A percentile compares a stretch with the other conserved stretches of the same genome.
These are phyloP conservation scores for Astraeus odoratus DNA, from an alignment of 768 basidiomycete genomes.

Conservation along the genomic window DNA sequence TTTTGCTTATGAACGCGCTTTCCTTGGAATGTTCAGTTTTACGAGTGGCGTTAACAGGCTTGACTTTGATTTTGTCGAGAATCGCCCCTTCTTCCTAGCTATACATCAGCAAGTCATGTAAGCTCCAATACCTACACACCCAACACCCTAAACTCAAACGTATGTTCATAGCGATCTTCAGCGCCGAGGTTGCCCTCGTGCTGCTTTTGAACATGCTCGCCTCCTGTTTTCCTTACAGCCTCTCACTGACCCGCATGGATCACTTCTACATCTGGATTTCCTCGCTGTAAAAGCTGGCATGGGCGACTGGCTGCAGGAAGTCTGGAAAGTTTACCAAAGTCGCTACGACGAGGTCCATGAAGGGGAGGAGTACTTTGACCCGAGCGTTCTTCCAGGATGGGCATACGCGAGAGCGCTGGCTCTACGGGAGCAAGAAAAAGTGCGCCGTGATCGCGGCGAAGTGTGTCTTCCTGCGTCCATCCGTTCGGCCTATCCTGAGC, in stretches of 20 bases:
- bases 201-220: conserved; percentile 88
- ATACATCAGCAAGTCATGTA: conserved; percentile 79
- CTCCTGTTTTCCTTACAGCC: conserved; percentile 83
- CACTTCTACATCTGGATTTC: conserved; percentile 76
- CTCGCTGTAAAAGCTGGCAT: conserved; percentile 78
- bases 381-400: conserved; percentile 72
- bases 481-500: not conserved
- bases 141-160: conserved; percentile 2
- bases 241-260: conserved; percentile 82
- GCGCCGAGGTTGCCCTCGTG: conserved; percentile 82
- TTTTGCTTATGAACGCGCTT: conserved; percentile 88
- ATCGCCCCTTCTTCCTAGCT: conserved; percentile 87
- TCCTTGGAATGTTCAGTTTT: conserved; percentile 82
- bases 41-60: conserved; percentile 75
- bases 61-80: conserved; percentile 88
- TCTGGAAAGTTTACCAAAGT: conserved; percentile 32
- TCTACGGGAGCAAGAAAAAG: conserved; percentile 43
- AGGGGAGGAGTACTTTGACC: conserved; percentile 34
- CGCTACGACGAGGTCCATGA: not conserved
- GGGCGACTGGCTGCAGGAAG: conserved; percentile 71
- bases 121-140: conserved; percentile 21
- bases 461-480: conserved; percentile 13
- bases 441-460: conserved; percentile 36
- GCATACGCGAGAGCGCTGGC: conserved; percentile 66
- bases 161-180: conserved; percentile 60